Evolutionary conservation across 2,329 filamentous ascomycete species (phyloP), one percentile per base, ranked within the genome.

Genomic region (Phialemonium atrogriseum): DNA sequence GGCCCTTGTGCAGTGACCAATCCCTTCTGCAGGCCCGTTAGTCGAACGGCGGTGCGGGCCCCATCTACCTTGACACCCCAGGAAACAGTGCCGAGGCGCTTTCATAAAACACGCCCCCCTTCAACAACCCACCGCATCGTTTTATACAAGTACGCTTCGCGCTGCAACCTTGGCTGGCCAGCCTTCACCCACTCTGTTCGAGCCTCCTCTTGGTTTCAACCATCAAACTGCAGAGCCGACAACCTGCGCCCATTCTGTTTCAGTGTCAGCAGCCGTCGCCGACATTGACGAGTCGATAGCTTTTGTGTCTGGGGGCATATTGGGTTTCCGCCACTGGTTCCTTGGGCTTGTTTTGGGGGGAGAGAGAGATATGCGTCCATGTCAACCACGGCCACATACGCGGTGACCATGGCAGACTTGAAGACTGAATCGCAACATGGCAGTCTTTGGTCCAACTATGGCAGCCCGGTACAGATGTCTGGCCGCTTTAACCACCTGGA

Each of bases 391-490:
- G 59, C 69, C 55, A 70, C 70, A 44, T 73, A 75, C 56, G 67
- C 70, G 60, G 66, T 68, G 51, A 71, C 64, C 53, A 76, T 77
- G 72, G 69, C 72, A 68, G 72, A 76, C 54, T 54, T 77, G 61
- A 74, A 74, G 65, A 59, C 62, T 52, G 72, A 77, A 56, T 59
- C 69, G 49, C 56, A 65, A 51, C 71, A 74, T 55, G 61, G 65
- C 47, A 66, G 62, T 54, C 56, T 77, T 46, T 77, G 72, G 72
- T 60, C 69, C 46, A 70, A 62, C 58, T 77, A 77, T 55, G 64
- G 62, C 41, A 61, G 60, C 39, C 64, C 68, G 35, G 63, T 73
- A 40, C 69, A 70, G 44, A 60, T 76, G 51, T 56, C 68, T 42
- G 50, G 52, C 27, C 66, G 70, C 41, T 68, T 66, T 42, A 59